Base-by-base conservation (phyloP, 2,329 filamentous ascomycete genomes). In the Emericellopsis atlantica region DNA sequence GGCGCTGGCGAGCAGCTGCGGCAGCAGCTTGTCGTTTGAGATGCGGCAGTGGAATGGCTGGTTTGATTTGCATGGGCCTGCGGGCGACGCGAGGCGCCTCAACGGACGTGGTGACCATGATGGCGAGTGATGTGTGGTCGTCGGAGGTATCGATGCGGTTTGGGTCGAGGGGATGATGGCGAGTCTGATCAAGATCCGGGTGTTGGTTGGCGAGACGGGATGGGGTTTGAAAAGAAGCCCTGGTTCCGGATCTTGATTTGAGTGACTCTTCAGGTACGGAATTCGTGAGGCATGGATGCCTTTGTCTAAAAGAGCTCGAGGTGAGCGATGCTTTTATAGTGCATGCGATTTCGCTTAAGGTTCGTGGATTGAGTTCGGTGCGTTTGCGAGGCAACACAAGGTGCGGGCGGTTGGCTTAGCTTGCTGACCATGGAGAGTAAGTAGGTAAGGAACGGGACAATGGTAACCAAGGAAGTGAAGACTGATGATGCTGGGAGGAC, bases 21-120 rank as follows among this genome's bases (percentile, higher is more conserved):
- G 57, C 51, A 32, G 58, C 55, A 43, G 56, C 55, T 48, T 62
- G 55, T 42, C 60, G 59, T 48, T 61, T 65, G 39, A 59, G 52
- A 45, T 61, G 54, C 15, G 58, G 58, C 45, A 65, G 47, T 38
- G 62, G 62, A 36, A 65, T 56, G 42, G 55, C 62, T 44, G 62
- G 61, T 43, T 59, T 50, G 33, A 64, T 53, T 37, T 57, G 52
- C 46, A 58, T 60, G 43, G 52, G 47, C 50, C 40, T 55, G 52
- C 22, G n/a, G 32, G 35, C 31, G 29, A 14, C 29, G n/a, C 33
- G 8, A 50, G 54, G 58, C 45, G 47, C 49, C 36, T 54, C 51
- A 47, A 54, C 55, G 49, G 54, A 59, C 40, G 48, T 41, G 34
- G 59, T 58, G 41, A 57, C 55, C 59, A 62, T 62, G 44, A 23